Conservation (phyloP, 2,329 filamentous ascomycete species). For the Macrophomina tecta region DNA sequence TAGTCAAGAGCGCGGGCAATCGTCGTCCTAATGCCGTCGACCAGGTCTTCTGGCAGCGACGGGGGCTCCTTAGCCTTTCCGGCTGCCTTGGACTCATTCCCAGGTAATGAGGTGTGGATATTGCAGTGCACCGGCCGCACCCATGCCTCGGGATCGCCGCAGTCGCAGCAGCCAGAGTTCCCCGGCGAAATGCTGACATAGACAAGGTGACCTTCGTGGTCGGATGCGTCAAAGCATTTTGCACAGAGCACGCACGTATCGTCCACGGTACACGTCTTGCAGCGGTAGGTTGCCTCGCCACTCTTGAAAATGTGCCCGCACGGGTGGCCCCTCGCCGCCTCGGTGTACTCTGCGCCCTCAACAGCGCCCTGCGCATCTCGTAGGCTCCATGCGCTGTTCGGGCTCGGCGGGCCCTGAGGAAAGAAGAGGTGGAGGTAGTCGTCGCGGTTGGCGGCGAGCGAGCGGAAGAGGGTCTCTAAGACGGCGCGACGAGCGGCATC, state of each 20-base stretch:
- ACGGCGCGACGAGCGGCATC: constrained; percentile 74
- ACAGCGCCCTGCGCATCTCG: constrained; percentile 88
- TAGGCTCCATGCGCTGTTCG: constrained; percentile 72
- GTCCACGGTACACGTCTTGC: constrained; percentile 91
- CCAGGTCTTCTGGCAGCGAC: constrained; percentile 73
- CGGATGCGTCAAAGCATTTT: constrained; percentile 91
- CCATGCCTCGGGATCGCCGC: constrained; percentile 96
- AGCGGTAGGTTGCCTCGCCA: constrained; percentile 92
- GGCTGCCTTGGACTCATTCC: constrained; percentile 46
- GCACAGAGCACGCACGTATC: constrained; percentile 96
- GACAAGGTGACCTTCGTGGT: constrained; percentile 92
- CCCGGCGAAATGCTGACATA: constrained; percentile 86
- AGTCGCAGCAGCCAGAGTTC: constrained; percentile 96
- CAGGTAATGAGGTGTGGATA: constrained; percentile 74
- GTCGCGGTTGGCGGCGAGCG: constrained; percentile 75
- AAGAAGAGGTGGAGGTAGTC: constrained; percentile 83
- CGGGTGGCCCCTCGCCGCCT: constrained; percentile 86
- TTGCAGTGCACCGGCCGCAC: constrained; percentile 85
- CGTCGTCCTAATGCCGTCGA: constrained; percentile 81
- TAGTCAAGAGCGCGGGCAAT: constrained; percentile 88
- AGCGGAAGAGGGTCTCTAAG: constrained; percentile 82
- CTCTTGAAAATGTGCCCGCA: constrained; percentile 97
- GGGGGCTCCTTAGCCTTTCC: constrained; percentile 64
- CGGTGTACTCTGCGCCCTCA: constrained; percentile 93
- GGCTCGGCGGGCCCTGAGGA: constrained; percentile 70